Evolutionary conservation across 2,329 filamentous ascomycete genomes (phyloP).

Genomic region (Pseudogymnoascus sp.): DNA sequence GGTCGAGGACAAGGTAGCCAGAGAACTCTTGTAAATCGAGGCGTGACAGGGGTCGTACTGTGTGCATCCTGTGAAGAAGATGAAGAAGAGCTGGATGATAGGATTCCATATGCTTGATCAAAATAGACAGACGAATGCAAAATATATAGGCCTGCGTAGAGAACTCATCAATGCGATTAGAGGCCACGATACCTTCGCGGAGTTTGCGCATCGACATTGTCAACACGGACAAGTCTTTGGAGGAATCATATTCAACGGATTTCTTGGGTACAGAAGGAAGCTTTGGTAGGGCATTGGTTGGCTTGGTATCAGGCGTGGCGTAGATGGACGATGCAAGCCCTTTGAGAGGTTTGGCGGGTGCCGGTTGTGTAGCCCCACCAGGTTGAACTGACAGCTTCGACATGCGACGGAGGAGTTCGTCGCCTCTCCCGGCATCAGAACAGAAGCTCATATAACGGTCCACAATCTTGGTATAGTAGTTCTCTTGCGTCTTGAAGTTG

Average conservation of each 20-base stretch:
- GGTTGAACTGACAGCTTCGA: constrained; percentile 45
- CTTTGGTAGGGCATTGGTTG: constrained; percentile 15
- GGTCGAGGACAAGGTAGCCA: constrained; percentile 75
- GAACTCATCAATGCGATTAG: constrained; percentile 68
- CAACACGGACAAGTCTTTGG: constrained; percentile 62
- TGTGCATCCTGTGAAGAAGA: constrained; percentile 65
- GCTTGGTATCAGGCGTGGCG: not conserved
- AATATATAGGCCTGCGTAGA: constrained; percentile 87
- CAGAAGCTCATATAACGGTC: constrained; percentile 87
- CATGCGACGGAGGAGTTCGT: constrained; percentile 68
- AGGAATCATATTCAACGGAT: constrained; percentile 28
- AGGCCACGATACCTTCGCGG: constrained; percentile 78
- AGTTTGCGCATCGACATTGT: constrained; percentile 84
- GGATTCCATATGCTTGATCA: constrained; percentile 74
- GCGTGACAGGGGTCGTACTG: constrained; percentile 55
- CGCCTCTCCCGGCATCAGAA: constrained; percentile 60
- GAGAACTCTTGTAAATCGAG: constrained; percentile 72
- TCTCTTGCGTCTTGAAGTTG: constrained; percentile 70
- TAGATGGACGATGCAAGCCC: constrained; percentile 12
- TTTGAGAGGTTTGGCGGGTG: not conserved
- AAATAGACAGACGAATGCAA: constrained; percentile 74
- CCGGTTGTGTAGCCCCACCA: not conserved
- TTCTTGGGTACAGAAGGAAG: constrained; percentile 9
- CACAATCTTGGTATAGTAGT: constrained; percentile 79
- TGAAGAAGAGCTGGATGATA: constrained; percentile 83